Evolutionary conservation across 208 protist genomes (phyloP).

Genomic region (Acanthamoeba sp.): DNA sequence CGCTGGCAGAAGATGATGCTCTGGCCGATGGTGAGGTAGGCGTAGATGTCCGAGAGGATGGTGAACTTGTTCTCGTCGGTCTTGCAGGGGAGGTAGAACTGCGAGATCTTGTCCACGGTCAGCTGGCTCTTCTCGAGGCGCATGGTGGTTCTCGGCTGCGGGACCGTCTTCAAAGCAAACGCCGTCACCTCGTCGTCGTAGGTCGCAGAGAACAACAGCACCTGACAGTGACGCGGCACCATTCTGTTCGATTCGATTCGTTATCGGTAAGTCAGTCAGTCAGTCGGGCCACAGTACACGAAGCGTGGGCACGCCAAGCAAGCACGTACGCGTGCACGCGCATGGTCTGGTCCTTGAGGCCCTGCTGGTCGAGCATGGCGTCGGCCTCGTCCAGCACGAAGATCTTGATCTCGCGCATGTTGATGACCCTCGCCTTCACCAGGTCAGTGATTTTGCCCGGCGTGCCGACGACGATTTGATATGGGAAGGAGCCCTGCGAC

Average conservation of each 20-base stretch:
- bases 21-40: conserved; percentile 84
- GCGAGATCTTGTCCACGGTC: conserved; percentile 79
- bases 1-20: conserved; percentile 87
- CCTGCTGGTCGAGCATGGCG: conserved; percentile 81
- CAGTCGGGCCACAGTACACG: not conserved
- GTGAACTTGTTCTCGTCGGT: conserved; percentile 75
- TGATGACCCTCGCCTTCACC: conserved; percentile 73
- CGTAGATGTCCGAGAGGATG: conserved; percentile 84
- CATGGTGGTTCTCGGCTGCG: conserved; percentile 48
- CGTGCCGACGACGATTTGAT: conserved; percentile 89
- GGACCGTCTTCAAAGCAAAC: not conserved
- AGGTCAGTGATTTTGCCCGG: conserved; percentile 82
- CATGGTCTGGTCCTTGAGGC: conserved; percentile 79
- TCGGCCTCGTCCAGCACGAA: conserved; percentile 90
- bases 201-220: conserved; percentile 83
- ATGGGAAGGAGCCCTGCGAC: conserved; percentile 8
- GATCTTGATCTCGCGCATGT: conserved; percentile 79
- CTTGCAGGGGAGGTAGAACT: conserved; percentile 83
- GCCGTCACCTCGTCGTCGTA: conserved; percentile 75
- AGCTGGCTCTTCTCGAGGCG: conserved; percentile 75
- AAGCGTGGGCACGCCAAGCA: too few relatives aligned
- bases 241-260: not conserved
- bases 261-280: not conserved
- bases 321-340: conserved; percentile 73
- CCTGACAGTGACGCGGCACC: conserved; percentile 71